phyloP scores from a whole-genome alignment of 2,329 filamentous ascomycete species.

The Fusarium succisae region DNA sequence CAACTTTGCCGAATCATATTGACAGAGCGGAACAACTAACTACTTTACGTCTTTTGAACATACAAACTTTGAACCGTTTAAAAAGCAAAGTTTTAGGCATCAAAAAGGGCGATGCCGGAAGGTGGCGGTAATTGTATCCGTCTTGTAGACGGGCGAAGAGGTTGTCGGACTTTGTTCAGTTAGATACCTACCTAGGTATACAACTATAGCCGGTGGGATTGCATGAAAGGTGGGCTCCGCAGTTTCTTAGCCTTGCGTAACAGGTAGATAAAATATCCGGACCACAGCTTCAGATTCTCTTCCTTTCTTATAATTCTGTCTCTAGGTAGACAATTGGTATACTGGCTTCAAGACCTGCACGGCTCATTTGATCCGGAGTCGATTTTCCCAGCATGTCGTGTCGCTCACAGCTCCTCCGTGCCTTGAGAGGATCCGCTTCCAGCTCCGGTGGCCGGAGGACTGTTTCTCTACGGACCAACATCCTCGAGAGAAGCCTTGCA shows the following conservation, averaged over 20 bases:
- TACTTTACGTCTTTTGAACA: background rate
- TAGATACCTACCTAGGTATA: background rate
- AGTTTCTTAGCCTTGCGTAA: slow-evolving; percentile 23
- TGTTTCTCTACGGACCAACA: slow-evolving; percentile 16
- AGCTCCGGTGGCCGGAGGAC: slow-evolving; percentile 21
- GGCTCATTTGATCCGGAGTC: slow-evolving; percentile 19
- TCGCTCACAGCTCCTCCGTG: slow-evolving; percentile 40
- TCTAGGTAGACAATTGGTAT: background rate
- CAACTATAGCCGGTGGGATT: slow-evolving; percentile 6
- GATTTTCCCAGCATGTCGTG: slow-evolving; percentile 36
- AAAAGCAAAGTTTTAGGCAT: background rate
- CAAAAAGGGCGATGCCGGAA: background rate
- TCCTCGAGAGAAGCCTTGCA: slow-evolving; percentile 7
- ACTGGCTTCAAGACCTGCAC: background rate
- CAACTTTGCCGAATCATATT: slow-evolving; percentile 1
- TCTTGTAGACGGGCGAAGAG: background rate
- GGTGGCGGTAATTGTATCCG: background rate
- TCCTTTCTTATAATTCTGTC: background rate
- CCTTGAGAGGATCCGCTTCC: slow-evolving; percentile 36
- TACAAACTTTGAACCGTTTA: background rate
- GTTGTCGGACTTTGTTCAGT: background rate
- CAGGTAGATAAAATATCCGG: slow-evolving; percentile 18
- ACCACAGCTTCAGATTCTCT: slow-evolving; percentile 9
- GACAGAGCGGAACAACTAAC: background rate
- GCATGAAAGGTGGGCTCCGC: slow-evolving; percentile 25